Base-by-base conservation (phyloP, 208 protist species). In the Leishmania lainsoni region DNA sequence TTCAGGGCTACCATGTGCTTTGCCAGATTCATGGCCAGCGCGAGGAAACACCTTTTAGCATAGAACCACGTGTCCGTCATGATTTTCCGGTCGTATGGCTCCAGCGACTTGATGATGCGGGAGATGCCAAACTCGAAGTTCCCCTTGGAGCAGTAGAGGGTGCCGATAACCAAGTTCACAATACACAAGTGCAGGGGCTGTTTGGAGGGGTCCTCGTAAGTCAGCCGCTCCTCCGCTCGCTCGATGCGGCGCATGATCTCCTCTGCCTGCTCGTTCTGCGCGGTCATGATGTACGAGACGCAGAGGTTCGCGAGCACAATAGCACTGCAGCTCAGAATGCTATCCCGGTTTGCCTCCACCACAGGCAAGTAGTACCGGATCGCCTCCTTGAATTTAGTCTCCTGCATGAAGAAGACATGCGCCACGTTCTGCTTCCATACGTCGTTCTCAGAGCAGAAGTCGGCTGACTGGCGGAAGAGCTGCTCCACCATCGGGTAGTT, bases 11-110 rank as follows among this genome's bases (percentile, higher is more conserved):
- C 96, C 98, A 99, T 99, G 86, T 99, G 98, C 91, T 99, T 99
- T n/a, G 98, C 97, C n/a, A 99, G 86, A 77, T 94, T 92, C 93
- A 99, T 99, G 4, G 94, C 89, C 39, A 99, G 90, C 3, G 97
- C 93, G 0, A 99, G 81, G 73, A 99, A 98, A 81, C 98, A 99
- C 26, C 97, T 91, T 89, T 99, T 99, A 8, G 98, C 95, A 85
- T 99, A 99, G 87, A 98, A 99, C 98, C 98, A 99, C 45, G 98
- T 99, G 90, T 98, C 97, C 0, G 96, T 98, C 96, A 99, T 98
- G 70, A 99, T 97, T 87, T 99, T 99, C 72, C 97, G 95, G 68
- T 98, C 91, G 84, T 98, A 99, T 16, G 98, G 98, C 81, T 99
- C 98, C 42, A 99, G 92, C 20, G 96, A 98, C 86, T 99, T 99